These are phyloP conservation scores for Xylaria sp. DNA, from an alignment of 2,329 filamentous ascomycete species.

Conservation along the genomic window DNA sequence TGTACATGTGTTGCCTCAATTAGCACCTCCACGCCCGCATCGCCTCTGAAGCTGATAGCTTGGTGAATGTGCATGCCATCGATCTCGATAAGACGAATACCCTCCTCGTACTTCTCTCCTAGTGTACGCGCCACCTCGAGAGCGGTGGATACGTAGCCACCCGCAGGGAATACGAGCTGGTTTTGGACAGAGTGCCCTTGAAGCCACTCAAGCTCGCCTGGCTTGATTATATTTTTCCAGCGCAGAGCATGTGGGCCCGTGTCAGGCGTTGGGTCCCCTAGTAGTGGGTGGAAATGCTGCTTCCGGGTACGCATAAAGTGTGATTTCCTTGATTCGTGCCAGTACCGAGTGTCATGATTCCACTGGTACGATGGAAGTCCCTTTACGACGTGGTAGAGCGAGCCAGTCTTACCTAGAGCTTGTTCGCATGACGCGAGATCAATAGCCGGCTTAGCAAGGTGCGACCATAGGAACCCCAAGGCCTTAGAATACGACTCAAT, in stretches of 20 bases:
- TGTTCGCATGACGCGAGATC: neutral
- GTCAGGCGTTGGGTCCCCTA: neutral
- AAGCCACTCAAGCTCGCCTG: too few relatives aligned
- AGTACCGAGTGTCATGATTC: neutral
- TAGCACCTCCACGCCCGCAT: too few relatives aligned
- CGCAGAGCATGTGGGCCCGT: neutral
- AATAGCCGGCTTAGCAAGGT: neutral
- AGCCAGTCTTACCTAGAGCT: too few relatives aligned
- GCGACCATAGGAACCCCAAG: neutral
- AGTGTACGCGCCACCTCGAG: too few relatives aligned
- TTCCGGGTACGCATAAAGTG: neutral
- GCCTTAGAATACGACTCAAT: neutral
- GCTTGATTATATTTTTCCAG: too few relatives aligned
- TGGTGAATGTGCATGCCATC: neutral
- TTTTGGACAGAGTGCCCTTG: too few relatives aligned
- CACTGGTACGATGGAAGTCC: neutral
- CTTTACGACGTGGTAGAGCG: neutral
- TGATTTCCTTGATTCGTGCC: slow-evolving; percentile 13
- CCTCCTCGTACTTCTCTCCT: too few relatives aligned
- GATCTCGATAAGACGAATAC: too few relatives aligned
- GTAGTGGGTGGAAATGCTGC: neutral
- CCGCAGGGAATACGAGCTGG: too few relatives aligned
- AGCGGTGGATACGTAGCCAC: too few relatives aligned
- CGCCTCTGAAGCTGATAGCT: slow-evolving; percentile 18
- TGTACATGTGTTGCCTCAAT: neutral